phyloP scores from a whole-genome alignment of 306 rosid species.

The Gynostemma pentaphyllum region DNA sequence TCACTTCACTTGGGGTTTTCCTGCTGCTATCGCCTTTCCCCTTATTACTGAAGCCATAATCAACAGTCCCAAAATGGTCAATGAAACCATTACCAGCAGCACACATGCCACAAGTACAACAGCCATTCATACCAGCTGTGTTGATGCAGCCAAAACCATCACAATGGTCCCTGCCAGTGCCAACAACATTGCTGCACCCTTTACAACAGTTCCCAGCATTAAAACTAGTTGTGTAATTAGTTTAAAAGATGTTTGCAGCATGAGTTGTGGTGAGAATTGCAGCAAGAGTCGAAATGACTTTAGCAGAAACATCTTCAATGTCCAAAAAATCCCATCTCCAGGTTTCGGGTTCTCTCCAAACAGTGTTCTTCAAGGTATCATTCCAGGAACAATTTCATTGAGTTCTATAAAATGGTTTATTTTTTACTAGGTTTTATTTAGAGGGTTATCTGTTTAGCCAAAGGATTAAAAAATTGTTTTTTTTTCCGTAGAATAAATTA shows the following conservation, averaged over 20 bases:
- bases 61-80: background rate
- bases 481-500: background rate
- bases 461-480: background rate
- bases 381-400: background rate
- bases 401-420: background rate
- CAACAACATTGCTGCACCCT: background rate
- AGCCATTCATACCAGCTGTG: background rate
- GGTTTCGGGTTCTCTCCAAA: slow-evolving; percentile 59
- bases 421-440: background rate
- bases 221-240: background rate
- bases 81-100: background rate
- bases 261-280: slow-evolving; percentile 10
- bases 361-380: slow-evolving; percentile 67
- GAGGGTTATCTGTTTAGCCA: background rate
- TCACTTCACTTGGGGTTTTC: slow-evolving; percentile 5
- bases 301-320: slow-evolving; percentile 17
- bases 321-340: slow-evolving; percentile 16
- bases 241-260: slow-evolving; percentile 19
- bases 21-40: slow-evolving; percentile 2
- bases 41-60: background rate
- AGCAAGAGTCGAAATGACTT: slow-evolving; percentile 11
- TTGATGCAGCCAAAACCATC: slow-evolving; percentile 8
- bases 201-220: background rate
- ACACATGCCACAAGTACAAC: slow-evolving; percentile 1
- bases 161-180: background rate